Evolutionary conservation across 306 rosid species (phyloP), one percentile per base, ranked within the genome.

Genomic region (Carpinus viminea): DNA sequence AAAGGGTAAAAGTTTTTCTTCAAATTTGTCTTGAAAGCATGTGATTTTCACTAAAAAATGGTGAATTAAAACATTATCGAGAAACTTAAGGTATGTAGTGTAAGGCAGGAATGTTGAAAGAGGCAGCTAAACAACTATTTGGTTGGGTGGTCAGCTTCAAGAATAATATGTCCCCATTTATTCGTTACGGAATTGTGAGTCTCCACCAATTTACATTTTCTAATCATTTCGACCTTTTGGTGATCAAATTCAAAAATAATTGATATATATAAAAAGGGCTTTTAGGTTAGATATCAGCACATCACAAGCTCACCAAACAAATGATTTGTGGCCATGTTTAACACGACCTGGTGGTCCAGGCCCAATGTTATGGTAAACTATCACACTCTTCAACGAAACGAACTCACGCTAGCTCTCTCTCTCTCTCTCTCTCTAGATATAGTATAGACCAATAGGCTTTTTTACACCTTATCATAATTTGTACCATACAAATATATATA

Each of bases 121-220:
- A 74, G 75, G 81, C 78, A 62, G 89, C 83, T 76, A 80, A 38
- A 69, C 94, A 75, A 85, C 92, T 76, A 78, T 74, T 83, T 68
- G 68, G 98, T 84, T 95, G 88, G 57, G 53, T 48, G 70, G 91
- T 95, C 98, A 76, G 82, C 82, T 85, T 91, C 93, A 50, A 55
- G 87, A 78, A 80, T 70, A 59, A 69, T 70, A 84, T 74, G 84
- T 85, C 81, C 54, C 75, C 71, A 55, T 48, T 70, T 79, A 71
- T 81, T 77, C 83, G 72, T 74, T 79, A 68, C 50, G 47, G 56
- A 89, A 89, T 74, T 31, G 85, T 50, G 81, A 80, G 83, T 78
- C 83, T 79, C 72, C 88, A 88, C 96, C 91, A 75, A 83, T 82
- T 68, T 43, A 52, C 51, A 4, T 69, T 81, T 52, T 72, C 41